Base-by-base conservation (phyloP, 2,329 filamentous ascomycete species). In the Arthrobotrys megalospora region DNA sequence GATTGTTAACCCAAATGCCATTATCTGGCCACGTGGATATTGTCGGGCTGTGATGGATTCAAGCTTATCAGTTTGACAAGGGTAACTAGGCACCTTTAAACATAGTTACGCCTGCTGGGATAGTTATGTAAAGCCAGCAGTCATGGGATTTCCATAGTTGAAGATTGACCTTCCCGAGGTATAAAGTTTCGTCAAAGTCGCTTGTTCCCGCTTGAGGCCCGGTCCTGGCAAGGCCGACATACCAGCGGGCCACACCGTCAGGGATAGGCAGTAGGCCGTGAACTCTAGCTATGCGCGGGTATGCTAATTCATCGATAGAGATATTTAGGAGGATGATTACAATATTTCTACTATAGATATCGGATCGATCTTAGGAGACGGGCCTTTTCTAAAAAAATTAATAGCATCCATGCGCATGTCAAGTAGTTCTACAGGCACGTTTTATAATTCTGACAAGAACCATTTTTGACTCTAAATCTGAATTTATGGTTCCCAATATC, bases 151-250 rank as follows among this genome's bases (percentile, higher is more conserved):
- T 60, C 55, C 55, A 43, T n/a, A 43, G 36, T 41, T 60, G 16
- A 24, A 43, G 36, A 43, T 43, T 43, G 55, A 60, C 55, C 55
- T 60, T 64, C 45, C 32, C 62, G 43, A 65, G 47, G 45, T 50
- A 50, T 50, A 65, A 50, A 24, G 24, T 41, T 36, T 53, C 34
- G 48, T 53, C 45, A 43, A 41, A 28, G 34, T 45, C 63, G 63
- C 63, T 67, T 67, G 63, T 53, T 67, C 63, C 63, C 63, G 63
- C 16, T n/a, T 21, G 24, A 11, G 52, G 32, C 16, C 52, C 3
- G 32, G 32, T 24, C 52, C 34, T 41, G 21, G 52, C 32, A 19
- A 58, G 52, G 34, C 34, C 32, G 34, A 48, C 45, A 24, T 48
- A n/a, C 45, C 45, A 7, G 11, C 11, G 7, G 5, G 1, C 45